Evolutionary conservation across 345 rosid genomes (phyloP).

Genomic region (Murraya paniculata): DNA sequence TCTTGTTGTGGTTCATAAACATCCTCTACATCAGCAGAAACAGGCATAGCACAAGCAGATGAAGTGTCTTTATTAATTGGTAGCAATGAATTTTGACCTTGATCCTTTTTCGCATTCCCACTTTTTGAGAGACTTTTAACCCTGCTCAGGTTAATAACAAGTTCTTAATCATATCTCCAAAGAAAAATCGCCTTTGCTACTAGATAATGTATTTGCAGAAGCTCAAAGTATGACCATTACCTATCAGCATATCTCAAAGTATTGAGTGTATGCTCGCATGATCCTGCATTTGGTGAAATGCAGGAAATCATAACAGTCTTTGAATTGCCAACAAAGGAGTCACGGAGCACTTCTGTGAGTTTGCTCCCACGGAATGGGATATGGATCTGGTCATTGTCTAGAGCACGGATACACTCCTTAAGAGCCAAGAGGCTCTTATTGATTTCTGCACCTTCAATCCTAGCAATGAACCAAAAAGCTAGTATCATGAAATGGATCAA

Average conservation of each 20-base stretch:
- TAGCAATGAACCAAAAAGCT: slow-evolving; percentile 26
- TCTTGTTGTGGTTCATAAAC: slow-evolving; percentile 55
- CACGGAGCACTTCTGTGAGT: slow-evolving; percentile 96
- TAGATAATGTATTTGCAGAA: background rate
- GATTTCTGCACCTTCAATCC: slow-evolving; percentile 95
- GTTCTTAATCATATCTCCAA: slow-evolving; percentile 6
- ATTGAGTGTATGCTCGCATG: slow-evolving; percentile 92
- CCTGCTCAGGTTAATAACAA: slow-evolving; percentile 41
- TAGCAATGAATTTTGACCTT: slow-evolving; percentile 41
- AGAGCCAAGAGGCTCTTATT: slow-evolving; percentile 97
- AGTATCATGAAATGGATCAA: background rate
- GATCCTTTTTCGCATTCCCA: slow-evolving; percentile 82
- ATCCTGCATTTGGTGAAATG: slow-evolving; percentile 95
- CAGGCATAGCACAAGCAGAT: slow-evolving; percentile 41
- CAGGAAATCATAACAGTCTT: slow-evolving; percentile 97
- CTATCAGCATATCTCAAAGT: slow-evolving; percentile 96
- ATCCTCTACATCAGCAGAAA: slow-evolving; percentile 48
- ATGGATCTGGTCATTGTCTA: slow-evolving; percentile 94
- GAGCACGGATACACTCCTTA: slow-evolving; percentile 95
- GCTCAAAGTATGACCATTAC: slow-evolving; percentile 34
- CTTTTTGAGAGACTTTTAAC: slow-evolving; percentile 95
- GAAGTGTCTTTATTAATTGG: slow-evolving; percentile 52
- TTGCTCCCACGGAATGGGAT: slow-evolving; percentile 97
- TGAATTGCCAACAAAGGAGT: slow-evolving; percentile 94
- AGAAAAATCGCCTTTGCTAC: background rate